Percentiles rank a stretch among this genome's conserved stretches.
Conservation (phyloP, 1,139 yeast species). For the Protomyces arabidopsidicola region DNA sequence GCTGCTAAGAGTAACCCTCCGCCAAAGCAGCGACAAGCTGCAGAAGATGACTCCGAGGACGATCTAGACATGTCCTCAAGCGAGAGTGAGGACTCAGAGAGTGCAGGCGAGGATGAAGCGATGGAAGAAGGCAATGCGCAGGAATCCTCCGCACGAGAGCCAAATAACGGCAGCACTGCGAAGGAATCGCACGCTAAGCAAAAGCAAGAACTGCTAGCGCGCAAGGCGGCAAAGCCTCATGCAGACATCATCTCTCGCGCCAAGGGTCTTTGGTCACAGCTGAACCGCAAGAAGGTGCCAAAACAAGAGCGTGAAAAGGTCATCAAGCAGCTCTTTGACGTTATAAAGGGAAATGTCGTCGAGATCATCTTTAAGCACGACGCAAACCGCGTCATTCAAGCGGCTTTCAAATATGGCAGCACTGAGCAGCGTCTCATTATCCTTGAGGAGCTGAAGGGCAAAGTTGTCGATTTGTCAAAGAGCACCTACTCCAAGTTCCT, state of each 20-base stretch:
- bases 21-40: slow-evolving; percentile 18
- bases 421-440: slow-evolving; percentile 74
- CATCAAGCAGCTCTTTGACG: slow-evolving; percentile 78
- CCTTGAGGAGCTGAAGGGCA: slow-evolving; percentile 65
- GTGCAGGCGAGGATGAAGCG: background rate
- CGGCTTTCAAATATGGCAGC: slow-evolving; percentile 78
- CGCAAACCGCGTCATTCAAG: slow-evolving; percentile 93
- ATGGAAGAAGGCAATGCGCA: slow-evolving; percentile 22
- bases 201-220: slow-evolving; percentile 67
- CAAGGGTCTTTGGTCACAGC: slow-evolving; percentile 83
- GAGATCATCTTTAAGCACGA: slow-evolving; percentile 93
- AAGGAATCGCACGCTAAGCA: slow-evolving; percentile 80
- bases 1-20: background rate
- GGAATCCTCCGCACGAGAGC: slow-evolving; percentile 23
- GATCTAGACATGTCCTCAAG: slow-evolving; percentile 36
- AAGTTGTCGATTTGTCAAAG: slow-evolving; percentile 76
- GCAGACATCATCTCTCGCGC: slow-evolving; percentile 82
- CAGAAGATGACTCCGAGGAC: slow-evolving; percentile 37
- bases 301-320: slow-evolving; percentile 71
- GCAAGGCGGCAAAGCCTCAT: slow-evolving; percentile 80
- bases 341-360: slow-evolving; percentile 67
- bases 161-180: slow-evolving; percentile 36
- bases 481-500: slow-evolving; percentile 91
- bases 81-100: background rate
- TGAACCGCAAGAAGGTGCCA: slow-evolving; percentile 80